Conservation (phyloP, 768 basidiomycete species). For the Suillus plorans region DNA sequence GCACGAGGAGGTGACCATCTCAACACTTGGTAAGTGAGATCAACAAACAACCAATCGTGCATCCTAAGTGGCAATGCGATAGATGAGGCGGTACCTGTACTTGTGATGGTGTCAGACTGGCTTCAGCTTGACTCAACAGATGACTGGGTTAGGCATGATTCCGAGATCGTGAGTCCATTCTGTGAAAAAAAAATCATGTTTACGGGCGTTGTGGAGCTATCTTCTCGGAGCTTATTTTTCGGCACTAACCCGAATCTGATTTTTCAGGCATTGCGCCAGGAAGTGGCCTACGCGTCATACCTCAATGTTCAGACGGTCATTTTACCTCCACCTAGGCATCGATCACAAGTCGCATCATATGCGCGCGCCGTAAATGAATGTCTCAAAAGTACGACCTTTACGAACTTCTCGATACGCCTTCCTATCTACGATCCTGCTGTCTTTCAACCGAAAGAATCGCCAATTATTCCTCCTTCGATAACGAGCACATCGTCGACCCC, state of each 20-base stretch:
- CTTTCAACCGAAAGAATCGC: slow-evolving; percentile 40
- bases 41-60: slow-evolving; percentile 15
- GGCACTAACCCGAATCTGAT: neutral
- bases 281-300: slow-evolving; percentile 90
- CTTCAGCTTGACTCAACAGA: slow-evolving; percentile 90
- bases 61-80: slow-evolving; percentile 16
- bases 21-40: slow-evolving; percentile 60
- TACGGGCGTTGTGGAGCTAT: neutral
- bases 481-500: slow-evolving; percentile 13
- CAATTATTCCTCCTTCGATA: slow-evolving; percentile 19
- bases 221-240: slow-evolving; percentile 15
- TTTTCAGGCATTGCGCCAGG: slow-evolving; percentile 83
- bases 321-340: slow-evolving; percentile 84
- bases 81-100: slow-evolving; percentile 76
- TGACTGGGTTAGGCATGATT: slow-evolving; percentile 93
- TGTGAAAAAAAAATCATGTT: neutral
- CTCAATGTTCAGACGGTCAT: slow-evolving; percentile 83
- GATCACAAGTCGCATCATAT: slow-evolving; percentile 86
- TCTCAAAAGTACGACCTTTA: slow-evolving; percentile 65
- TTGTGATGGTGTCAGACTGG: slow-evolving; percentile 89
- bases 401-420: slow-evolving; percentile 79
- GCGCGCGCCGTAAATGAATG: slow-evolving; percentile 86
- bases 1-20: slow-evolving; percentile 85
- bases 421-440: slow-evolving; percentile 78
- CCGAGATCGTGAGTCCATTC: slow-evolving; percentile 75